Evolutionary conservation across 192 early-diverging fungal genomes (phyloP), one percentile per base, ranked within the genome.

Genomic region (Umbelopsis vinacea): DNA sequence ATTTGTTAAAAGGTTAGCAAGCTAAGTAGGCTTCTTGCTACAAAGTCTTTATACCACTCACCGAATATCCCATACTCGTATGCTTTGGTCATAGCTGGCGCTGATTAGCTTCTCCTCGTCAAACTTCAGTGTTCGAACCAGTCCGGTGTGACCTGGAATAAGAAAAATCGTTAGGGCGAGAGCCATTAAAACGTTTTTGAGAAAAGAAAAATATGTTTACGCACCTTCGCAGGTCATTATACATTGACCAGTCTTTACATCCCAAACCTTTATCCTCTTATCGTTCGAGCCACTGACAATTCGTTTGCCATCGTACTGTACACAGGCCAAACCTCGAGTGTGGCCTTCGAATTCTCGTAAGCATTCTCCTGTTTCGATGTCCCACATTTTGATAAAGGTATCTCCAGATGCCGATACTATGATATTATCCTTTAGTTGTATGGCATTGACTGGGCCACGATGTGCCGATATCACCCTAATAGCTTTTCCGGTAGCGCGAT

Each of bases 361-460:
- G 53, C 87, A 89, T 54, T 85, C 70, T 29, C 94, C 95, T 0
- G 89, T 89, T 33, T 74, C 67, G 29, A 96, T 80, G 52, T 93
- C 79, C 94, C 94, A 96, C 74, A 96, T 73, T 60, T 93, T 94
- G 74, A 96, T 88, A 52, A 91, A 77, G 7, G 87, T 85, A 71
- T 96, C 97, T 19, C 94, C 93, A 0, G 92, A 94, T 0, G 97
- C 96, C 9, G 93, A 95, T 2, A 92, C 95, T 9, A 79, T 75
- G 7, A 69, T 85, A 46, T 86, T 79, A 19, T 85, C 89, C 35
- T 88, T 68, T 43, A 99, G 74, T 78, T 97, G 92, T 15, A 99
- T 86, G 9, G 96, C 92, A 75, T 99, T 99, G n/a, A 99, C 97
- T 0, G 97, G 96, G 2, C 96, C 97, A 10, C 88, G 86, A 76